Evolutionary conservation across 129 eudicot genomes (phyloP), one percentile per base, ranked within the genome.

Genomic region (Arctium lappa): DNA sequence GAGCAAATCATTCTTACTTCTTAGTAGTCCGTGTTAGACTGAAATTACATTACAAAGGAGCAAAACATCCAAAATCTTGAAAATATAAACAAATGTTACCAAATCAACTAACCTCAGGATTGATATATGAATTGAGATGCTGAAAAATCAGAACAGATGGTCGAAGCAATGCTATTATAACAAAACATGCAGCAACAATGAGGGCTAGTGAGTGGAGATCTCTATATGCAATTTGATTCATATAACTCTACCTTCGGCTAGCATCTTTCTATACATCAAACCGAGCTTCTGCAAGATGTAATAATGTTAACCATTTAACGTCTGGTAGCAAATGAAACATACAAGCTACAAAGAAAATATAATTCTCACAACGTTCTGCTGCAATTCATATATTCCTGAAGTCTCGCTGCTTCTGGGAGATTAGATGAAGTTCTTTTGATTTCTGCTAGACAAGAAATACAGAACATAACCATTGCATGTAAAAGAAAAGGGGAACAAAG

Each of bases 71-170:
- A 36, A 69, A 15, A 38, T 40, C 18, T 6, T 50, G 72, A 40
- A 15, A 33, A 62, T 48, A 48, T 44, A 15, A 69, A 42, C 48
- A 30, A 33, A 9, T 16, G 68, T 38, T 56, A 30, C n/a, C 4
- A 72, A 70, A 71, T 48, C 56, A 74, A 86, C 91, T 79, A 84
- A 93, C 99, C 95, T 90, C 88, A 5, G 99, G 99, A 44, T 89
- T 91, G 86, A 89, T 91, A 72, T 93, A 95, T 1, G 78, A 90
- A 86, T 89, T 87, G 68, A 93, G 98, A 89, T 95, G 99, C 78
- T 95, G 92, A 81, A 78, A 79, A 73, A 91, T 95, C 32, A 90
- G 84, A 81, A 89, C 5, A 77, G 82, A 68, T 69, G 99, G 93
- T 38, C 87, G 88, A 60, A 88, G 37, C 76, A 89, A 82, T 2